Evolutionary conservation across 2,329 filamentous ascomycete genomes (phyloP).

Genomic region (Madurella fahalii): DNA sequence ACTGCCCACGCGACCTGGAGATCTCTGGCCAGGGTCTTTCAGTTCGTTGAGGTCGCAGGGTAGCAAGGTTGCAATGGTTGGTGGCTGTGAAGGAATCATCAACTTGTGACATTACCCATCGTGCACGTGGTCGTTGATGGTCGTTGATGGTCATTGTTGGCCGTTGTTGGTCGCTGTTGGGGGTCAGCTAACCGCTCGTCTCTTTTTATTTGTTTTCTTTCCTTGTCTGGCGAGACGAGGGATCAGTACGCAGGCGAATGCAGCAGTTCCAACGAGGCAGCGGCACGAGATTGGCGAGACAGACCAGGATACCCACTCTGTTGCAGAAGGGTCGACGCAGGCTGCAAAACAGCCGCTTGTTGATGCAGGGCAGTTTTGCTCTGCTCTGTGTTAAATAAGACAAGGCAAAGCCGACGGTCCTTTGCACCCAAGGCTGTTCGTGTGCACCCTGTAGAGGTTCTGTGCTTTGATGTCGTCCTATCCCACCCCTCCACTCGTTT

Average conservation of each 20-base stretch:
- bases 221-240: conserved; percentile 5
- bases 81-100: too few relatives aligned
- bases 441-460: background rate
- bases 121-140: background rate
- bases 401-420: background rate
- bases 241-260: background rate
- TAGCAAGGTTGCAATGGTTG: background rate
- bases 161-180: too few relatives aligned
- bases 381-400: background rate
- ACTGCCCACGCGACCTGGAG: background rate
- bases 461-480: background rate
- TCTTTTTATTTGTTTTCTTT: conserved; percentile 10
- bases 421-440: background rate
- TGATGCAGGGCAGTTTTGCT: background rate
- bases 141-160: too few relatives aligned
- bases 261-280: conserved; percentile 5
- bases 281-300: conserved; percentile 17
- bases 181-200: background rate
- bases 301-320: conserved; percentile 11
- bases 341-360: background rate
- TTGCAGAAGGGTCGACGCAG: conserved; percentile 11
- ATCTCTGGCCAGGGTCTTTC: background rate
- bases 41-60: background rate
- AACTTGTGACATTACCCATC: background rate
- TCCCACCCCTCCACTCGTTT: conserved; percentile 1